Evolutionary conservation across 164 flowering plant genomes (phyloP).

Genomic region (Cinnamomum chago): DNA sequence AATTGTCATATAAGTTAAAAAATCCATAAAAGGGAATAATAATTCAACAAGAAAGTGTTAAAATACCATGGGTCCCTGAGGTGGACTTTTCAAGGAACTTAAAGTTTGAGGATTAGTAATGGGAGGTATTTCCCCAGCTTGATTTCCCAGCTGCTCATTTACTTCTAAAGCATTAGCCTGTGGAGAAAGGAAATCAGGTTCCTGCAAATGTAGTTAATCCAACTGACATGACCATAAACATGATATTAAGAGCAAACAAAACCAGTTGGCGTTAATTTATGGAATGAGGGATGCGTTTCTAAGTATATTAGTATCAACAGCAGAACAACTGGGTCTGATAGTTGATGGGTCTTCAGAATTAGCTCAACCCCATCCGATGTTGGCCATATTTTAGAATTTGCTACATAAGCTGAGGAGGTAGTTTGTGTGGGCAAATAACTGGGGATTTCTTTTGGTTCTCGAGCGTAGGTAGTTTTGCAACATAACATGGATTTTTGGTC

Average conservation of each 20-base stretch:
- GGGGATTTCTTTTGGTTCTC: too few relatives aligned
- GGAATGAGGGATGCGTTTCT: background rate
- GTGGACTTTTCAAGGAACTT: slow-evolving; percentile 25
- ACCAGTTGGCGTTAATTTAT: background rate
- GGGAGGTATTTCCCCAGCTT: slow-evolving; percentile 17
- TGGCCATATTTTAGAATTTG: too few relatives aligned
- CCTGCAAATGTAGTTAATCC: background rate
- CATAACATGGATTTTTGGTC: too few relatives aligned
- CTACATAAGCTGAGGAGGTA: too few relatives aligned
- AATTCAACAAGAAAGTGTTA: background rate
- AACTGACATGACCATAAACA: background rate
- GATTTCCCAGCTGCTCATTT: slow-evolving; percentile 24
- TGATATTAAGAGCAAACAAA: background rate
- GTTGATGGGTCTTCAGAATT: too few relatives aligned
- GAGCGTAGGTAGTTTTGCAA: too few relatives aligned
- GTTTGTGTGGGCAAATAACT: too few relatives aligned
- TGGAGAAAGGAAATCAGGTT: slow-evolving; percentile 13
- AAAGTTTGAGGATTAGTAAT: slow-evolving; percentile 20
- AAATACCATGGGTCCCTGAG: slow-evolving; percentile 37
- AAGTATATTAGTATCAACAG: background rate
- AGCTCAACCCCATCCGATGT: too few relatives aligned
- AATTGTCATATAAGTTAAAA: background rate
- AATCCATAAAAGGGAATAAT: background rate
- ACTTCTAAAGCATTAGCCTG: slow-evolving; percentile 55
- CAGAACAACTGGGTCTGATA: background rate